Conservation (phyloP, 83 land plant genomes). For the Thuja plicata region DNA sequence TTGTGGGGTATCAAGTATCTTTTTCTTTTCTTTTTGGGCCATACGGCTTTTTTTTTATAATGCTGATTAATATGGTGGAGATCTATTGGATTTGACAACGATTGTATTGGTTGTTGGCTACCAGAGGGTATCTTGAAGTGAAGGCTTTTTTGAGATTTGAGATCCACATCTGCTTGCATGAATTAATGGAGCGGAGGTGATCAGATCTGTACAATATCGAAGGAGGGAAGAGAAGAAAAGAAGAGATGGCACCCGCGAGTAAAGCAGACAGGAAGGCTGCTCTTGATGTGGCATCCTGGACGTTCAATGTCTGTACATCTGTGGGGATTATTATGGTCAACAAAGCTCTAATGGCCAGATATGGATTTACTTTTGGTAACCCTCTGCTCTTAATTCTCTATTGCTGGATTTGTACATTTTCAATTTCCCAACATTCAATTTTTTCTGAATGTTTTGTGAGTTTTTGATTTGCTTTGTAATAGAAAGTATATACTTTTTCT, state of each 20-base stretch:
- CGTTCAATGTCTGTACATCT: constrained; percentile 68
- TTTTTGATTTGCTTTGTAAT: background rate
- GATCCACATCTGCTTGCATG: background rate
- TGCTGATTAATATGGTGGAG: background rate
- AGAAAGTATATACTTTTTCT: background rate
- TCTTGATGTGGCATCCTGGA: constrained; percentile 57
- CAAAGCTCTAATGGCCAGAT: constrained; percentile 55
- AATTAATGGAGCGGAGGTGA: background rate
- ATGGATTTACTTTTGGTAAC: constrained; percentile 69
- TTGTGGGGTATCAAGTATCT: background rate
- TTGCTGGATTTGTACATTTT: background rate
- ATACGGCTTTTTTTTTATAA: background rate
- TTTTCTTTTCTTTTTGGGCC: background rate
- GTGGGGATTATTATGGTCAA: constrained; percentile 75
- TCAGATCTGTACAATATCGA: background rate
- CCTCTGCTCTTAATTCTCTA: background rate
- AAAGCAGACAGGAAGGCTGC: constrained; percentile 51
- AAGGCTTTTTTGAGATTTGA: background rate
- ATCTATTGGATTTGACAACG: background rate
- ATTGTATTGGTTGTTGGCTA: background rate
- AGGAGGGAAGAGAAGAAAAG: background rate
- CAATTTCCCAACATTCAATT: background rate
- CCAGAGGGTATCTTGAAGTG: background rate
- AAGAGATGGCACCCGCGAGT: constrained; percentile 31
- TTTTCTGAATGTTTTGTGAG: background rate